Conservation (phyloP, 179 eudicot species). For the Drosera spatulata region DNA sequence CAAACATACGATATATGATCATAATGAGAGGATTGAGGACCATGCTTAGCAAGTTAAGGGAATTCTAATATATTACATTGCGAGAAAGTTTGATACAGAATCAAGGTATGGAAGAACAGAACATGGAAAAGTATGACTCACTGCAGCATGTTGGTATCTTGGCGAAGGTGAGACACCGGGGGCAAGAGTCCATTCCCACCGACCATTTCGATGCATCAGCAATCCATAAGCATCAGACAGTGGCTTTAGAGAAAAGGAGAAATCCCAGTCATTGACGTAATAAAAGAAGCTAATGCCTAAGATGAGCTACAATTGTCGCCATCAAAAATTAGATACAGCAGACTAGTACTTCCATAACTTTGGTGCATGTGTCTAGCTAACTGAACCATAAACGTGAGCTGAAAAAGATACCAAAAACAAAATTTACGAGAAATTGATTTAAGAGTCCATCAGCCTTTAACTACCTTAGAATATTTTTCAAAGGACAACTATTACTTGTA, state of each 20-base stretch:
- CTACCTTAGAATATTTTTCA: too few species aligned
- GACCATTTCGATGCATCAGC: constrained; percentile 96
- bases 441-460: too few species aligned
- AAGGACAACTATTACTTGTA: too few species aligned
- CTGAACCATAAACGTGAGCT: too few species aligned
- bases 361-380: too few species aligned
- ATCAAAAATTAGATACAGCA: not conserved
- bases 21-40: too few species aligned
- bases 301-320: not conserved
- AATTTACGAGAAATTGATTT: too few species aligned
- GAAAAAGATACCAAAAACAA: too few species aligned
- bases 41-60: too few species aligned
- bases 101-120: not conserved
- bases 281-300: not conserved
- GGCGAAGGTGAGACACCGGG: constrained; percentile 98
- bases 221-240: constrained; percentile 94
- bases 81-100: not conserved
- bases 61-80: too few species aligned
- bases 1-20: too few species aligned
- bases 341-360: not conserved
- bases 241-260: constrained; percentile 47
- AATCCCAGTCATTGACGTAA: constrained; percentile 3
- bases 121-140: constrained; percentile 27
- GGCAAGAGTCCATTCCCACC: constrained; percentile 99
- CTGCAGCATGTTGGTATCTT: constrained; percentile 97